phyloP scores from a whole-genome alignment of 83 land plant species.

The Thuja plicata region DNA sequence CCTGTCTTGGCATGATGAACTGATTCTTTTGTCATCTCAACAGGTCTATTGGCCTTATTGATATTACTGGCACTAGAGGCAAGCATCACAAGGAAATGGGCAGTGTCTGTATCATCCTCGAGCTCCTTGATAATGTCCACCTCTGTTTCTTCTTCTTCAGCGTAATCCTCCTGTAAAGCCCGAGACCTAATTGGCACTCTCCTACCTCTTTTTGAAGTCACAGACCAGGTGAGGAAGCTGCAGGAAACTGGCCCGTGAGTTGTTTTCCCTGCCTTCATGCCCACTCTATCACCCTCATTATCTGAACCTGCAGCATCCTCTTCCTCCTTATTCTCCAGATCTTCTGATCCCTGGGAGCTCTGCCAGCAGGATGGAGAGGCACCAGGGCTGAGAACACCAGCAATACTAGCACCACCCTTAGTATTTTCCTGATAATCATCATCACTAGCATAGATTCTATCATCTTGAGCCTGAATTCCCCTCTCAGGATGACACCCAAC shows the following conservation, averaged over 20 bases:
- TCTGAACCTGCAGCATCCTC: background rate
- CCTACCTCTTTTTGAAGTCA: conserved; percentile 10
- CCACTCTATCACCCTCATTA: background rate
- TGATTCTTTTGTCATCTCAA: background rate
- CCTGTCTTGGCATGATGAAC: background rate
- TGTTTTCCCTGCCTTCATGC: background rate
- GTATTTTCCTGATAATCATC: background rate
- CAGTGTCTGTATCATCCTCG: conserved; percentile 11
- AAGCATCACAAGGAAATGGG: conserved; percentile 6
- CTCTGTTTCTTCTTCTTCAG: background rate
- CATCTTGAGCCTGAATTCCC: conserved; percentile 37
- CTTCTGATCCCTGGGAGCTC: conserved; percentile 2
- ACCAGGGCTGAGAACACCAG: background rate
- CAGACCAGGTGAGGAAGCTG: background rate
- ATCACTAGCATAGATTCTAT: background rate
- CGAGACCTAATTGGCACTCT: background rate
- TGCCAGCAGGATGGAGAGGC: background rate
- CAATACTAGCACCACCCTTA: background rate
- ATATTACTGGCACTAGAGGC: background rate
- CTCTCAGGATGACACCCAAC: conserved; percentile 57
- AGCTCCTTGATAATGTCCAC: background rate
- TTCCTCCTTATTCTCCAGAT: background rate
- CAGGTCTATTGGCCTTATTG: background rate
- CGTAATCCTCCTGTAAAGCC: background rate
- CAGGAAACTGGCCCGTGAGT: background rate